Conservation (phyloP, 805 yeast species). For the Tetrapisispora nanseiensis region DNA sequence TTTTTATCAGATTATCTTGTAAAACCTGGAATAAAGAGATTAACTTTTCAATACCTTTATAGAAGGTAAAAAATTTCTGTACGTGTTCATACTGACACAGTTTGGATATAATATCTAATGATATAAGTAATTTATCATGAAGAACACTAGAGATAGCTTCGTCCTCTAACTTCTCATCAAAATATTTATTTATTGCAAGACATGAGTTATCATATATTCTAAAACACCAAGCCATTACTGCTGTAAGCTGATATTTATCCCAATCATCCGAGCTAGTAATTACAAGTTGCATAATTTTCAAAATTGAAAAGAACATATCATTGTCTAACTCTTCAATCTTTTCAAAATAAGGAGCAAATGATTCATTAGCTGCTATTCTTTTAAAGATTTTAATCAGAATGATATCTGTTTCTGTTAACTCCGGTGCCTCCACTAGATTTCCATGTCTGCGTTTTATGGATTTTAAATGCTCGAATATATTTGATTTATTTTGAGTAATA, state of each 20-base stretch:
- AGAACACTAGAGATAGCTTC: conserved; percentile 12
- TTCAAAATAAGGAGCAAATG: conserved; percentile 27
- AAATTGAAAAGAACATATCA: conserved; percentile 8
- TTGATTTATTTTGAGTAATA: conserved; percentile 10
- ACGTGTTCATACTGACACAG: conserved; percentile 29
- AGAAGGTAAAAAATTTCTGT: conserved; percentile 29
- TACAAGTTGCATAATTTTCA: conserved; percentile 26
- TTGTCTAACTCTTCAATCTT: conserved; percentile 7
- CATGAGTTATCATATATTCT: conserved; percentile 23
- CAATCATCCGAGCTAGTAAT: conserved; percentile 31
- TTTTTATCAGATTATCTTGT: conserved; percentile 28
- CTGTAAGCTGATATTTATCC: conserved; percentile 32
- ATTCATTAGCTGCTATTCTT: conserved; percentile 28
- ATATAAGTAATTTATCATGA: conserved; percentile 24
- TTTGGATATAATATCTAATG: conserved; percentile 29
- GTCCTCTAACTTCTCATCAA: conserved; percentile 11
- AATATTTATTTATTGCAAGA: conserved; percentile 17
- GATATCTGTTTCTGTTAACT: conserved; percentile 7
- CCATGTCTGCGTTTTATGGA: not conserved
- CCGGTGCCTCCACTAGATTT: not conserved
- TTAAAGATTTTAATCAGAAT: conserved; percentile 23
- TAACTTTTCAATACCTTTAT: conserved; percentile 30
- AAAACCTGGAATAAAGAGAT: conserved; percentile 25
- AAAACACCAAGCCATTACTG: conserved; percentile 33
- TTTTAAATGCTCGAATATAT: conserved; percentile 5